Evolutionary conservation across 2,329 filamentous ascomycete genomes (phyloP), one percentile per base, ranked within the genome.

Genomic region (Penicillium sp.): DNA sequence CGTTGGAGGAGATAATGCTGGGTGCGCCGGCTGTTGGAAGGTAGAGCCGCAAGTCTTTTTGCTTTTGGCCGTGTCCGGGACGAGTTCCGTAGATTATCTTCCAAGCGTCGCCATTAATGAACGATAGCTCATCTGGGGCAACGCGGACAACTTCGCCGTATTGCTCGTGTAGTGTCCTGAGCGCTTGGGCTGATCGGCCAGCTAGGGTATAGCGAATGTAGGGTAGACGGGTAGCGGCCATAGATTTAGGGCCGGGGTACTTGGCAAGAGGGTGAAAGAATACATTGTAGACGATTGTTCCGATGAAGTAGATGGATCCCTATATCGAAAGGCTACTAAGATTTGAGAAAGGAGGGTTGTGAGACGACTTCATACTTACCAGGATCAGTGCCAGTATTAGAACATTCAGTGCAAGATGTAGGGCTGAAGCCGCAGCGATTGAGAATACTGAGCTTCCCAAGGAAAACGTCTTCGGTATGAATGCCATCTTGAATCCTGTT

Each of bases 81-180:
- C 57, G 56, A 36, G 54, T 57, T 2, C 64, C 63, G 20, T 65
- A 67, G 36, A 69, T 67, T 14, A 49, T 14, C 38, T 64, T 65
- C 66, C 65, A 69, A 22, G 63, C 65, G 1, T 56, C 51, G 8
- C 55, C 48, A 4, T 58, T 44, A 24, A 46, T 57, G 22, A 63
- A 68, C 0, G 64, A 63, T 10, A 69, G 51, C 24, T 69, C 66
- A 27, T 66, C 55, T 0, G 68, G 68, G 1, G 61, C 59, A 16
- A 68, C 58, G 2, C 68, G 65, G 5, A 71, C 62, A 1, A 68
- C 52, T 7, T 55, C 38, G 6, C 68, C 68, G 46, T 70, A 68
- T 31, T 57, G 46, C 0, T 64, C 56, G 46, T 70, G 67, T 11
- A 68, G 46, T 3, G 41, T 20, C 33, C 53, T 46, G 1, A 52